These are phyloP conservation scores for Malassezia dermatis DNA, from an alignment of 1,284 basidiomycete genomes.

Conservation along the genomic window DNA sequence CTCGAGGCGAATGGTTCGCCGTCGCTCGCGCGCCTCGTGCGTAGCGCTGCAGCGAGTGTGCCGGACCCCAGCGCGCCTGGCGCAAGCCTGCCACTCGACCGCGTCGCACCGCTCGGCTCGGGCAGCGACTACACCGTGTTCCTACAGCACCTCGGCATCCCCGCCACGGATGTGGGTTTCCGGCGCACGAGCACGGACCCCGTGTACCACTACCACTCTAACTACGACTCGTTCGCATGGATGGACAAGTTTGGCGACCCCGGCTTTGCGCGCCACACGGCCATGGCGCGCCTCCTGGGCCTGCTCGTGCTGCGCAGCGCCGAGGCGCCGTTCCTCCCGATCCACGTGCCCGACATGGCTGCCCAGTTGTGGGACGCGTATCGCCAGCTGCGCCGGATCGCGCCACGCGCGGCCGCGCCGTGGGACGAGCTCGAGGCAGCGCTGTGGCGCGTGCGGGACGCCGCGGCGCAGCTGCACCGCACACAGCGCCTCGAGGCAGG, in stretches of 20 bases:
- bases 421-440: background rate
- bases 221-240: constrained; percentile 68
- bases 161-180: constrained; percentile 48
- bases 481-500: background rate
- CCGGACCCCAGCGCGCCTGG: constrained; percentile 21
- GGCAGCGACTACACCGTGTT: constrained; percentile 66
- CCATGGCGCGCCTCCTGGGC: constrained; percentile 55
- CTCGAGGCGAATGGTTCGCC: constrained; percentile 58
- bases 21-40: constrained; percentile 67
- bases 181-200: constrained; percentile 26
- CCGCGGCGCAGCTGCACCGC: background rate
- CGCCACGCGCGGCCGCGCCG: background rate
- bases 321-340: constrained; percentile 57
- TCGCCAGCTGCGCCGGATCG: constrained; percentile 16
- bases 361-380: constrained; percentile 25
- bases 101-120: constrained; percentile 49
- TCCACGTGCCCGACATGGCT: constrained; percentile 58
- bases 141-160: constrained; percentile 51
- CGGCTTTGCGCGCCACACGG: constrained; percentile 62
- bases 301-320: constrained; percentile 56
- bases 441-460: background rate
- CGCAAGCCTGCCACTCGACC: constrained; percentile 14
- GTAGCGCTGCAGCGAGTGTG: constrained; percentile 59
- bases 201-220: constrained; percentile 54
- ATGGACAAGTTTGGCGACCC: constrained; percentile 67